Evolutionary conservation across 371 early-diverging fungal genomes (phyloP).

Genomic region (Conidiobolus incongruus): DNA sequence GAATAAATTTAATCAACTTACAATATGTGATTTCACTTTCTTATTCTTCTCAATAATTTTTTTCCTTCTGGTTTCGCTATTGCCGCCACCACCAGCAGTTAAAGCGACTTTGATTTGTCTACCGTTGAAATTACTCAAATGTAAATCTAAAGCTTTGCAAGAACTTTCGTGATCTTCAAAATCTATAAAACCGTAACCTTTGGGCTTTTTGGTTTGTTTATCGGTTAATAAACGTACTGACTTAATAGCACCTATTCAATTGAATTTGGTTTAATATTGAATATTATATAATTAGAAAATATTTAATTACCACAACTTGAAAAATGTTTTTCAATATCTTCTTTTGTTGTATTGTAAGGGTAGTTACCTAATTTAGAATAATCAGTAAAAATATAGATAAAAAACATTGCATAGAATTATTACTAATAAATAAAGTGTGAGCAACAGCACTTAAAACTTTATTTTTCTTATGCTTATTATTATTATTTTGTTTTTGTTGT

Average conservation of each 20-base stretch:
- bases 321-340: conserved; percentile 35
- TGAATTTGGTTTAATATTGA: neutral
- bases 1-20: too few species aligned
- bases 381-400: neutral
- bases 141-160: conserved; percentile 39
- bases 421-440: too few species aligned
- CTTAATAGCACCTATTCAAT: conserved; percentile 16
- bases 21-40: too few species aligned
- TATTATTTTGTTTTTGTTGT: too few species aligned
- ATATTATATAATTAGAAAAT: neutral
- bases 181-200: conserved; percentile 60
- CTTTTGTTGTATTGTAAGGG: conserved; percentile 34
- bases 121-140: conserved; percentile 34
- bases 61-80: conserved; percentile 29
- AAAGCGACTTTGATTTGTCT: conserved; percentile 54
- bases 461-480: too few species aligned
- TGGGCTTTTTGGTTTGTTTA: conserved; percentile 42
- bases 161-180: conserved; percentile 23
- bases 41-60: conserved; percentile 40
- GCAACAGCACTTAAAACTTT: too few species aligned
- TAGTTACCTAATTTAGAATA: conserved; percentile 24
- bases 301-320: conserved; percentile 17
- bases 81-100: conserved; percentile 65
- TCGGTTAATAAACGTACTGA: conserved; percentile 46
- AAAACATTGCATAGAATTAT: too few species aligned